Conservation (phyloP, 257 asterid species). For the Ballota nigra region DNA sequence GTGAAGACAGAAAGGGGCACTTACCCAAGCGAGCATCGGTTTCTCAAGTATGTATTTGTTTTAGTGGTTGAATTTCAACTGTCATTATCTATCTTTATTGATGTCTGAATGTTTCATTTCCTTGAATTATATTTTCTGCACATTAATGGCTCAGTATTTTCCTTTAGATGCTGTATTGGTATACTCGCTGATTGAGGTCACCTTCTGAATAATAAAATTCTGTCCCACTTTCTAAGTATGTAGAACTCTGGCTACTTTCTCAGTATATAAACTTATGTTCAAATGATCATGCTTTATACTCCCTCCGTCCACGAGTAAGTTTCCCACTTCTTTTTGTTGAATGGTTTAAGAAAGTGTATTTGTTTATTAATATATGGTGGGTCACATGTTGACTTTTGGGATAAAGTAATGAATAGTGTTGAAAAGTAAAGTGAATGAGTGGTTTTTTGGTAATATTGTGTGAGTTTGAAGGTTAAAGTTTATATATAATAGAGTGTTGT, state of each 20-base stretch:
- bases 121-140: neutral
- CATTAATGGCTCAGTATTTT: neutral
- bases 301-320: too few species aligned
- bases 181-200: neutral
- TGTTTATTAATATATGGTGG: too few species aligned
- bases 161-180: neutral
- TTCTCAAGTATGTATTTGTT: conserved; percentile 48
- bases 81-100: neutral
- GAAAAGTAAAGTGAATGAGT: too few species aligned
- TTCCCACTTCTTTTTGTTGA: too few species aligned
- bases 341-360: too few species aligned
- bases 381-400: too few species aligned
- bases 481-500: too few species aligned
- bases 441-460: too few species aligned
- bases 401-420: too few species aligned
- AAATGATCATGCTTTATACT: neutral
- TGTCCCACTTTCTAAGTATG: neutral
- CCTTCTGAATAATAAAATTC: neutral
- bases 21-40: conserved; percentile 78
- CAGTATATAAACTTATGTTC: neutral
- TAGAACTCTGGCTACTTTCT: neutral
- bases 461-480: too few species aligned
- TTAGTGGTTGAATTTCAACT: conserved; percentile 14
- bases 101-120: conserved; percentile 3
- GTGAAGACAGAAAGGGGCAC: conserved; percentile 85